These are phyloP conservation scores for Antitrichia curtipendula DNA, from an alignment of 225 moss, liverwort and hornwort genomes.

Conservation along the genomic window DNA sequence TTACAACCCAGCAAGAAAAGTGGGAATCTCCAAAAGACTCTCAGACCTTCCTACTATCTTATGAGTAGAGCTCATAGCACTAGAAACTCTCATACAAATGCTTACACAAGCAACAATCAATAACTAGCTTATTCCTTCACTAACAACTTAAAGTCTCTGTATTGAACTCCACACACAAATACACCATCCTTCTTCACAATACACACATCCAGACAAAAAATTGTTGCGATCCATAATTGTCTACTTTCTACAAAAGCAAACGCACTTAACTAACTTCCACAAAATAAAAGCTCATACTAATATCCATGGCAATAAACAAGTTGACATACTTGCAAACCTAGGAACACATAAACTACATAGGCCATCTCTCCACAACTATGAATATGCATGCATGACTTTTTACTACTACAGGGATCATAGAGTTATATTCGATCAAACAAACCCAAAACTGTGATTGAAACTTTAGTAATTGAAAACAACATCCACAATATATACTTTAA, in stretches of 20 bases:
- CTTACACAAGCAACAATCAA: neutral
- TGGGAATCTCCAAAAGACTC: accelerated
- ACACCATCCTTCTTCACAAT: neutral
- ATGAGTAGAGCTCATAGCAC: accelerated
- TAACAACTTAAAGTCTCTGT: accelerated
- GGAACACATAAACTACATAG: neutral
- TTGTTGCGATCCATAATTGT: neutral
- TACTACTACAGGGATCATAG: accelerated
- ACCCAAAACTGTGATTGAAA: no score
- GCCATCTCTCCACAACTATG: neutral
- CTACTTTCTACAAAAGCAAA: neutral
- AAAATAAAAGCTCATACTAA: neutral
- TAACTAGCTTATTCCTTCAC: neutral
- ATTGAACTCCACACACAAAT: neutral
- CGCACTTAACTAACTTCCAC: neutral
- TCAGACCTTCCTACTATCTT: accelerated
- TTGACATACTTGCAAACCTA: neutral
- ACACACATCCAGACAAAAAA: neutral
- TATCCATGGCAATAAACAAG: neutral
- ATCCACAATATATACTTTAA: no score
- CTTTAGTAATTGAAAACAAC: no score
- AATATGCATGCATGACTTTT: neutral
- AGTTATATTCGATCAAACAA: accelerated
- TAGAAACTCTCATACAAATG: neutral
- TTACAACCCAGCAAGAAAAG: neutral